phyloP scores from a whole-genome alignment of 441 rosid genomes.

The Populus hybrid region DNA sequence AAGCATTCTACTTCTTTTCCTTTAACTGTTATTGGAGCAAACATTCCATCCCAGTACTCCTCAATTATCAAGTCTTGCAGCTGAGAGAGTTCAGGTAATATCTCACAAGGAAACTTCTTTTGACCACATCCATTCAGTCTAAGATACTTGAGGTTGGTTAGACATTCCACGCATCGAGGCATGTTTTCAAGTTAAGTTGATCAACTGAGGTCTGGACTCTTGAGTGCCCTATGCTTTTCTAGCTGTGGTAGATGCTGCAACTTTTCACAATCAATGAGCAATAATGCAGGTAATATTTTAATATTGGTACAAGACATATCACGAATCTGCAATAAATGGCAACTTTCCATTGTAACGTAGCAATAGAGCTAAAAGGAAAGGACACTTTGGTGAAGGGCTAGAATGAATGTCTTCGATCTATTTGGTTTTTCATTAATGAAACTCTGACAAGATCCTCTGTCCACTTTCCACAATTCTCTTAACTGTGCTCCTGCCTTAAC shows the following conservation, averaged over 20 bases:
- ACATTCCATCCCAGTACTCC: too few species aligned
- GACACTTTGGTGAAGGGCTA: conserved; percentile 11
- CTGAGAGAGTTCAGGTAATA: not conserved
- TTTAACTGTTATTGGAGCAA: not conserved
- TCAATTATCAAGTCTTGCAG: not conserved
- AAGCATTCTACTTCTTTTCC: conserved; percentile 11
- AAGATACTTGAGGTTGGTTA: not conserved
- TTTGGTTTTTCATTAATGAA: conserved; percentile 12
- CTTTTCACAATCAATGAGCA: not conserved
- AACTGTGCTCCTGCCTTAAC: not conserved
- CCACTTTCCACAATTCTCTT: conserved; percentile 17
- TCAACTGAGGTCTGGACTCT: conserved; percentile 8
- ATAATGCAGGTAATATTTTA: conserved; percentile 15
- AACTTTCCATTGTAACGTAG: not conserved
- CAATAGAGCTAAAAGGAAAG: conserved; percentile 17
- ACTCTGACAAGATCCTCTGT: conserved; percentile 7
- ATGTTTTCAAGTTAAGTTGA: not conserved
- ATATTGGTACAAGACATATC: conserved; percentile 9
- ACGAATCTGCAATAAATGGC: conserved; percentile 1
- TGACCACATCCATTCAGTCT: not conserved
- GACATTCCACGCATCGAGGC: conserved; percentile 20
- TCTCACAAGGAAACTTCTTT: not conserved
- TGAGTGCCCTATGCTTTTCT: conserved; percentile 6
- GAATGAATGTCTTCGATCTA: conserved; percentile 6
- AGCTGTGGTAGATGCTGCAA: conserved; percentile 12